Evolutionary conservation across 106 monocot genomes (phyloP).

Genomic region (Acorus gramineus): DNA sequence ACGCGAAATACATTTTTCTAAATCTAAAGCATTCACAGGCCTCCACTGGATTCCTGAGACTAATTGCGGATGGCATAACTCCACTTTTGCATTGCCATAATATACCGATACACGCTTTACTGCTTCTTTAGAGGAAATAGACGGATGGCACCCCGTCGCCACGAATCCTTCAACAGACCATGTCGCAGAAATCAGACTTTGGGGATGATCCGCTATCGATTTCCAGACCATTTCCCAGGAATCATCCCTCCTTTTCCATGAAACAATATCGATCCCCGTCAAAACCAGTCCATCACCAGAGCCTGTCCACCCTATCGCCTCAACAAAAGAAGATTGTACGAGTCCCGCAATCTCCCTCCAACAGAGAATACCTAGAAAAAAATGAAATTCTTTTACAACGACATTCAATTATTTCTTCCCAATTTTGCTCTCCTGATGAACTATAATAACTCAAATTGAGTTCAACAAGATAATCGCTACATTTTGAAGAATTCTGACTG

Average conservation of each 20-base stretch:
- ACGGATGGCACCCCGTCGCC: conserved; percentile 37
- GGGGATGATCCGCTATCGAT: conserved; percentile 37
- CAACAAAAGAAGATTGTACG: conserved; percentile 42
- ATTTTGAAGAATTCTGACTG: background rate
- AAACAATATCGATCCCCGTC: conserved; percentile 47
- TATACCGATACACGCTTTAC: conserved; percentile 43
- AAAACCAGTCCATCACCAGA: conserved; percentile 75
- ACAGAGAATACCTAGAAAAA: conserved; percentile 48
- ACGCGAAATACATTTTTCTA: conserved; percentile 17
- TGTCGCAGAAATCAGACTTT: conserved; percentile 66
- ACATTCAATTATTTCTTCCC: too few relatives aligned
- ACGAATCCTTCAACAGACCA: conserved; percentile 56
- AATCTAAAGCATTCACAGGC: conserved; percentile 21
- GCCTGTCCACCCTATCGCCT: conserved; percentile 73
- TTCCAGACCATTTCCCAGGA: conserved; percentile 73
- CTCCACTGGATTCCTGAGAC: conserved; percentile 92
- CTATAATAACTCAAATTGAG: background rate
- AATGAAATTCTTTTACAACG: background rate
- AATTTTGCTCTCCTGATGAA: background rate
- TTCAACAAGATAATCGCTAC: conserved; percentile 1
- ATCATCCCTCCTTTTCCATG: conserved; percentile 42
- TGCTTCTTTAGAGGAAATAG: conserved; percentile 16
- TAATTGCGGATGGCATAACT: conserved; percentile 63
- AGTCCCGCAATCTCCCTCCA: conserved; percentile 58
- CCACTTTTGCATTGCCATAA: conserved; percentile 35